Percentiles rank a stretch among this genome's conserved stretches.
Evolutionary conservation across 108 stramenopile genomes (phyloP).

Genomic region (Fragilariopsis cylindrus): DNA sequence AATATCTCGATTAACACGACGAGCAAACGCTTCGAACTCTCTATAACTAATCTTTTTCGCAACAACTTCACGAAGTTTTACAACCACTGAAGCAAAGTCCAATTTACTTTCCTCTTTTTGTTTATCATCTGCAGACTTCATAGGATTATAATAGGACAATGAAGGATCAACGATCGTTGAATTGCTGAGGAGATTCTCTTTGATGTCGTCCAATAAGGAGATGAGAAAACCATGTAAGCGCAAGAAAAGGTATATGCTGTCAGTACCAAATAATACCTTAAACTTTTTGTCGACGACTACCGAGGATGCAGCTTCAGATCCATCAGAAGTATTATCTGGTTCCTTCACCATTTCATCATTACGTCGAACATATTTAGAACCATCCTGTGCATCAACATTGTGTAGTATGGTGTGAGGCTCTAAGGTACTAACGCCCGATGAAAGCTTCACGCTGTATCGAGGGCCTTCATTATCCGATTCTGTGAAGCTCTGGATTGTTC

Average conservation of each 20-base stretch:
- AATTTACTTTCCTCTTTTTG: conserved; percentile 1
- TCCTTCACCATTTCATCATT: conserved; percentile 44
- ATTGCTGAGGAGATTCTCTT: conserved; percentile 28
- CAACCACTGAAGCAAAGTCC: conserved; percentile 39
- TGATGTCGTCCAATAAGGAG: conserved; percentile 56
- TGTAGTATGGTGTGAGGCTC: conserved; percentile 58
- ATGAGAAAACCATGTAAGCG: conserved; percentile 66
- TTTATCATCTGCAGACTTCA: conserved; percentile 31
- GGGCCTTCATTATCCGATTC: conserved; percentile 29
- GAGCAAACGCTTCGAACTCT: conserved; percentile 60
- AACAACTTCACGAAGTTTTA: conserved; percentile 46
- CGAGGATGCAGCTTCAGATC: conserved; percentile 13
- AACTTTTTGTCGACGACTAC: conserved; percentile 37
- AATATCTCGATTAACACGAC: conserved; percentile 41
- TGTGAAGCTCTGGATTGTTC: conserved; percentile 53
- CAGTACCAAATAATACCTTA: conserved; percentile 70
- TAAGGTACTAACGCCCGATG: conserved; percentile 71
- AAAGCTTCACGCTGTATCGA: conserved; percentile 65
- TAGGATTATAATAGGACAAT: conserved; percentile 33
- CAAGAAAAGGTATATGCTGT: conserved; percentile 74
- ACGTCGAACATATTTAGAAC: conserved; percentile 38
- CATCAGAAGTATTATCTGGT: conserved; percentile 20
- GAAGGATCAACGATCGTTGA: conserved; percentile 29
- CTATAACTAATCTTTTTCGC: conserved; percentile 40
- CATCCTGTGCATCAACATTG: conserved; percentile 41